Evolutionary conservation across 2,329 filamentous ascomycete genomes (phyloP).

Genomic region (Clarireedia sp.): DNA sequence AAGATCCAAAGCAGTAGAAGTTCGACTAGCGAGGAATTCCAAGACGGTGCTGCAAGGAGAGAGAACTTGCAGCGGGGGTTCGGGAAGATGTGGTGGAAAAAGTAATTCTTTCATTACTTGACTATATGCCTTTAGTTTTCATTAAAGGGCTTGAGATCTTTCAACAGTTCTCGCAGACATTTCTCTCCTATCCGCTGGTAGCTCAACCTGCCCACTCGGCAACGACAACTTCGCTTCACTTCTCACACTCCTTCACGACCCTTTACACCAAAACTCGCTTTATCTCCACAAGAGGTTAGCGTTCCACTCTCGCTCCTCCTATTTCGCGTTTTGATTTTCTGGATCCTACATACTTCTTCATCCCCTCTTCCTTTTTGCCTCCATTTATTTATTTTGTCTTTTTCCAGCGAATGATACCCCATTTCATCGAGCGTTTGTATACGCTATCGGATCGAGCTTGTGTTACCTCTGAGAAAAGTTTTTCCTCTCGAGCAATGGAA

Average conservation of each 20-base stretch:
- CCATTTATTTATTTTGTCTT: slow-evolving; percentile 9
- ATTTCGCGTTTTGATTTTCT: not conserved
- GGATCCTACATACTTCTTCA: not conserved
- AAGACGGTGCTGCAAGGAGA: slow-evolving; percentile 53
- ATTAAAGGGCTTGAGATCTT: slow-evolving; percentile 10
- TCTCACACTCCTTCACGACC: not conserved
- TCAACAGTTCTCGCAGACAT: slow-evolving; percentile 18
- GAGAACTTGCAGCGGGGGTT: slow-evolving; percentile 53
- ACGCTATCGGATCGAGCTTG: slow-evolving; percentile 28
- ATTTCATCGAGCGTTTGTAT: slow-evolving; percentile 41
- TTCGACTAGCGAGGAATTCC: slow-evolving; percentile 35
- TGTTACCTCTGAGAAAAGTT: not conserved
- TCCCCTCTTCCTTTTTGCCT: slow-evolving; percentile 1
- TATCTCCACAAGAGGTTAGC: not conserved
- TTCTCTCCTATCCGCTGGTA: slow-evolving; percentile 2
- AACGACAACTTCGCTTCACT: not conserved
- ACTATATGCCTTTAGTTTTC: not conserved
- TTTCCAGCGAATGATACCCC: slow-evolving; percentile 41
- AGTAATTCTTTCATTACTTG: slow-evolving; percentile 12
- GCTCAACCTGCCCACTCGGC: slow-evolving; percentile 16
- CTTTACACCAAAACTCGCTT: not conserved
- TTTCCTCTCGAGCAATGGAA: slow-evolving; percentile 35
- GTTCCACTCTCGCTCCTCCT: not conserved
- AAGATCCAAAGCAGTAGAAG: slow-evolving; percentile 35
- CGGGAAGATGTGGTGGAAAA: slow-evolving; percentile 31